Conservation (phyloP, 305 asterid species). For the Galium porrigens region DNA sequence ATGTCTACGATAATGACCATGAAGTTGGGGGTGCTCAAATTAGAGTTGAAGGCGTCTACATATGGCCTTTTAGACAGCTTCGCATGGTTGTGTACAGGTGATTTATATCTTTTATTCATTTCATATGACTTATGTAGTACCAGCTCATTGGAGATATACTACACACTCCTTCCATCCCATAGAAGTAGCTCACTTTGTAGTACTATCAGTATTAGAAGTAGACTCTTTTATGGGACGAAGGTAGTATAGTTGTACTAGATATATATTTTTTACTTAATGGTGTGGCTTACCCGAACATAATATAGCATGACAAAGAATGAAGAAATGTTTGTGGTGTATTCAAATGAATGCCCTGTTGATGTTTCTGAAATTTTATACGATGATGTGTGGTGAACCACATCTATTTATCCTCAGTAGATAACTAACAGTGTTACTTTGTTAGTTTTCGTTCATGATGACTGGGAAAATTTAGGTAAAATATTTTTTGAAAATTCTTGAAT, state of each 20-base stretch:
- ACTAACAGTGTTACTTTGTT: neutral
- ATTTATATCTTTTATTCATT: neutral
- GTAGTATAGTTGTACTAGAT: neutral
- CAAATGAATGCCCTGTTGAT: neutral
- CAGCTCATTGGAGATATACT: neutral
- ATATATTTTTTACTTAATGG: neutral
- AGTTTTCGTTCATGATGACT: neutral
- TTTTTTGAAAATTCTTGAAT: neutral
- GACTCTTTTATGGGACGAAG: neutral
- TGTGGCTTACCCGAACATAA: neutral
- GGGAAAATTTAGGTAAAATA: neutral
- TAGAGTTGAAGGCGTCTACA: constrained; percentile 89
- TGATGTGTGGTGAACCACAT: neutral
- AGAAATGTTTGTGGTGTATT: neutral
- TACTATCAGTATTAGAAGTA: neutral
- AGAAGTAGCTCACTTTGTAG: neutral
- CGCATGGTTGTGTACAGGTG: constrained; percentile 93
- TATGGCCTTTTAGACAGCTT: constrained; percentile 99
- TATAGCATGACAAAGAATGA: neutral
- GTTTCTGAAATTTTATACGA: neutral
- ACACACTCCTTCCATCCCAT: neutral
- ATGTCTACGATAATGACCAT: constrained; percentile 65
- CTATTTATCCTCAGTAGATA: neutral
- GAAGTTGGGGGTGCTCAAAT: constrained; percentile 67
- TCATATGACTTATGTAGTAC: neutral